phyloP scores from a whole-genome alignment of 2,329 filamentous ascomycete species.

The Sordariomycetes sp. region DNA sequence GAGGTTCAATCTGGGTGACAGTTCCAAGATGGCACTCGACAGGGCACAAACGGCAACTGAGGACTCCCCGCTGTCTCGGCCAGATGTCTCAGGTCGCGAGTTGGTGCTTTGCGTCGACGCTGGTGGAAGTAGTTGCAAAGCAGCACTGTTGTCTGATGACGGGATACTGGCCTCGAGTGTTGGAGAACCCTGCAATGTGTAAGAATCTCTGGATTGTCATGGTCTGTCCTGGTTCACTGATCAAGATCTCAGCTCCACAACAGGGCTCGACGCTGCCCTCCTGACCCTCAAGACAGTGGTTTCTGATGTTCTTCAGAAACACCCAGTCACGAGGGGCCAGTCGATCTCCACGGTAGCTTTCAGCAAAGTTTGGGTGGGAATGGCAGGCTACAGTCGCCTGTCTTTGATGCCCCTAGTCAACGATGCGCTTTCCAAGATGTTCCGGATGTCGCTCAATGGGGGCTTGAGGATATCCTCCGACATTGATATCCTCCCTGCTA shows the following conservation, averaged over 20 bases:
- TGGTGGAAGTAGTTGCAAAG: constrained; percentile 30
- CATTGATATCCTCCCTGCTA: constrained; percentile 25
- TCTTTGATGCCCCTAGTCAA: constrained; percentile 16
- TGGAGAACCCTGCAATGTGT: constrained; percentile 2
- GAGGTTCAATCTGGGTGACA: no score
- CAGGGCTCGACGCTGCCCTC: constrained; percentile 16
- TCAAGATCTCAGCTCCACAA: constrained; percentile 9
- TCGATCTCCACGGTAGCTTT: constrained; percentile 8
- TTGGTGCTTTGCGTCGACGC: constrained; percentile 29
- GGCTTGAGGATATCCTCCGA: constrained; percentile 25
- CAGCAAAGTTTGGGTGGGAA: constrained; percentile 24
- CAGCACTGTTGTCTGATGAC: constrained; percentile 17
- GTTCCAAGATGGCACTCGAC: no score
- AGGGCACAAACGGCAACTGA: no score
- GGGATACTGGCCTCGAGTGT: constrained; percentile 11
- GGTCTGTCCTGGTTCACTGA: constrained; percentile 5
- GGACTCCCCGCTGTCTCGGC: no score
- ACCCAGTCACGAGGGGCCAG: constrained; percentile 3
- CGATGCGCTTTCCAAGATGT: constrained; percentile 14
- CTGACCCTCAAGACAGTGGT: constrained; percentile 15
- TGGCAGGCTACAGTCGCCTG: constrained; percentile 28
- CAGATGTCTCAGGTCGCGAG: no score
- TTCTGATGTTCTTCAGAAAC: constrained; percentile 11
- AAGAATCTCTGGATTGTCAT: not conserved
- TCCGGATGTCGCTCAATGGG: constrained; percentile 12